Conservation (phyloP, 75 land plant genomes). For the Pseudotsuga menziesii region DNA sequence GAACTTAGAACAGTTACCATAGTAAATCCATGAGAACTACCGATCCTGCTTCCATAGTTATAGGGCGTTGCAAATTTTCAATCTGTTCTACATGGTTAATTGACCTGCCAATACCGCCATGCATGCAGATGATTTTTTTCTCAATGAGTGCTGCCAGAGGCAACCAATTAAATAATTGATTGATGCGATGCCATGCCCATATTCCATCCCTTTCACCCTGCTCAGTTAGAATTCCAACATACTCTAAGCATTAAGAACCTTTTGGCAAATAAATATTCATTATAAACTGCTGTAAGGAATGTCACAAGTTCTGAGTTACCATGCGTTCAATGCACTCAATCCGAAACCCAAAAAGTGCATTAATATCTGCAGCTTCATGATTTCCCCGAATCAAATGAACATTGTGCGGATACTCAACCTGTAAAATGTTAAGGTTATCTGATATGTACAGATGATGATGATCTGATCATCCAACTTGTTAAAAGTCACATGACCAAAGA, state of each 20-base stretch:
- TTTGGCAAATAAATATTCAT: not conserved
- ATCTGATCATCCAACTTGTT: not conserved
- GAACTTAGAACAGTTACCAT: conserved; percentile 47
- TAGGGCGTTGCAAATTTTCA: conserved; percentile 94
- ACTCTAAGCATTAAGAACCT: not conserved
- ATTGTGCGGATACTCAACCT: conserved; percentile 94
- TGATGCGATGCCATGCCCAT: conserved; percentile 97
- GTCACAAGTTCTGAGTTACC: conserved; percentile 39
- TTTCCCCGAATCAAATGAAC: conserved; percentile 98
- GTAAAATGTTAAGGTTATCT: not conserved
- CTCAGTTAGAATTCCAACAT: conserved; percentile 10
- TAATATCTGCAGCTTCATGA: conserved; percentile 99
- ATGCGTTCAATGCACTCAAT: conserved; percentile 99
- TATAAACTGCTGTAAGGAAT: not conserved
- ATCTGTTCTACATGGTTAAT: conserved; percentile 96
- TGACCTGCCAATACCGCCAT: conserved; percentile 99
- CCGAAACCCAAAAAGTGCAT: conserved; percentile 97
- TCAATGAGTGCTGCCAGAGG: conserved; percentile 98
- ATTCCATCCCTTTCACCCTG: conserved; percentile 99
- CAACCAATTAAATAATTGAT: conserved; percentile 94
- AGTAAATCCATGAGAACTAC: conserved; percentile 97
- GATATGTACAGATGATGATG: not conserved
- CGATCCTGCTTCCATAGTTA: conserved; percentile 98
- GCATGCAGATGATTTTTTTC: conserved; percentile 98
- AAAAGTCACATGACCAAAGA: not conserved